Percentiles rank a stretch among this genome's conserved stretches.
Conservation (phyloP, 805 yeast genomes). For the Saturnispora galanensis region DNA sequence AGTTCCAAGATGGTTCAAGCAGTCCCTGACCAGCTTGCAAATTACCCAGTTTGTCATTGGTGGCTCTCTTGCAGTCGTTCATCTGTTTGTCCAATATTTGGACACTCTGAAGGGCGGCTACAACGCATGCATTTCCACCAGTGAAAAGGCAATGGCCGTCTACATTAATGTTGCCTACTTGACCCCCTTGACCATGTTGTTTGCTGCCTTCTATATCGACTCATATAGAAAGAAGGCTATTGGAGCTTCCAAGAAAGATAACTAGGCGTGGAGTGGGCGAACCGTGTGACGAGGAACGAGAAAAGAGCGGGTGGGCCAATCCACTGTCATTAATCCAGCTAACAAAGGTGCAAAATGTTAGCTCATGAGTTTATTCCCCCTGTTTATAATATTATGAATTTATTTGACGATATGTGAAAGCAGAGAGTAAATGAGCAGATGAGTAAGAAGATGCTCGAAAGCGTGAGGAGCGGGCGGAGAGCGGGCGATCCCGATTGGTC, state of each 20-base stretch:
- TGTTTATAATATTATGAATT: no score
- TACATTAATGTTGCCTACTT: constrained; percentile 54
- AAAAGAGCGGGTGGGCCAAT: no score
- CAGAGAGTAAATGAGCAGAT: no score
- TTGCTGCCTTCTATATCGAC: constrained; percentile 56
- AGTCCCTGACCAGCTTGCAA: constrained; percentile 54
- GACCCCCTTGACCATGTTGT: constrained; percentile 56
- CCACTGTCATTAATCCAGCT: no score
- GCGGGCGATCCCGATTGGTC: no score
- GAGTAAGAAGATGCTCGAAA: no score
- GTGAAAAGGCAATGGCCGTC: constrained; percentile 55
- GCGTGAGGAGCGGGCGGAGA: no score
- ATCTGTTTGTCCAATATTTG: constrained; percentile 50
- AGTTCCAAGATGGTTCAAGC: constrained; percentile 49
- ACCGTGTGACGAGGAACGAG: no score
- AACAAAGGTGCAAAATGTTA: no score
- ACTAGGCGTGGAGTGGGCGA: no score
- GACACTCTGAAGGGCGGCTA: constrained; percentile 36
- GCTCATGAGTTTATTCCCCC: no score
- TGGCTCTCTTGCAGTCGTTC: constrained; percentile 56
- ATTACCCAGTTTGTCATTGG: constrained; percentile 61
- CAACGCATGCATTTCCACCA: constrained; percentile 42
- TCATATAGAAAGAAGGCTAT: constrained; percentile 32
- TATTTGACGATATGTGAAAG: no score
- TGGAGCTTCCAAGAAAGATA: neutral